Conservation (phyloP, 345 rosid genomes). For the Eucalyptus cloeziana region DNA sequence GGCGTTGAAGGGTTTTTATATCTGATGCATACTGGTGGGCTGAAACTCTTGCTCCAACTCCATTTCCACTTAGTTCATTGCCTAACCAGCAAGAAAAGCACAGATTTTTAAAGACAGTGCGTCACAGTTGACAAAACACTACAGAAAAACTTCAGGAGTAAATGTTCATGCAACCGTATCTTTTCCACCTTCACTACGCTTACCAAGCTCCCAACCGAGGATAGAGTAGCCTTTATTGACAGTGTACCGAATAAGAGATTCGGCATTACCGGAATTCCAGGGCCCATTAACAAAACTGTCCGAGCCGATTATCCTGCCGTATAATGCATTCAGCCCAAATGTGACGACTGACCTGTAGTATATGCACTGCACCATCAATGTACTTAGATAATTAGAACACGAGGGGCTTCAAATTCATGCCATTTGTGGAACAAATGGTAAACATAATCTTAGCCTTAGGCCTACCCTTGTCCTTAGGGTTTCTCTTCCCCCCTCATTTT, state of each 20-base stretch:
- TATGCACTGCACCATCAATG: background rate
- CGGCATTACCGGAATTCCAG: constrained; percentile 35
- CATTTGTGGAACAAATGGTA: background rate
- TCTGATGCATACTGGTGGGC: constrained; percentile 36
- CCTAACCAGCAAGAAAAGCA: constrained; percentile 3
- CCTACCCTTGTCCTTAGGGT: too few species aligned
- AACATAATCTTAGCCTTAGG: background rate
- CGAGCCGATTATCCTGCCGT: constrained; percentile 8
- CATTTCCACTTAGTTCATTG: constrained; percentile 37
- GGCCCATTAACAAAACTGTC: constrained; percentile 13
- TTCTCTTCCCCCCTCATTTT: too few species aligned
- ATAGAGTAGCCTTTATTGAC: constrained; percentile 24
- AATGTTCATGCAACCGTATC: background rate
- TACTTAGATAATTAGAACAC: background rate
- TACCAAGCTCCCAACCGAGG: constrained; percentile 47
- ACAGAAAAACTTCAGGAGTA: background rate
- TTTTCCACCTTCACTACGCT: background rate
- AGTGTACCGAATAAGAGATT: constrained; percentile 20
- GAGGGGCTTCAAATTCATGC: background rate
- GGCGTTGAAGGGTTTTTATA: constrained; percentile 1
- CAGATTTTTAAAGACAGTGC: background rate
- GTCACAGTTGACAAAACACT: background rate
- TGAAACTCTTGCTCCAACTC: constrained; percentile 21
- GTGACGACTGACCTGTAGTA: constrained; percentile 14
- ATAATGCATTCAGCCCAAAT: constrained; percentile 36